Evolutionary conservation across 495 filamentous ascomycete genomes (phyloP), one percentile per base, ranked within the genome.

Genomic region (Letharia columbiana): DNA sequence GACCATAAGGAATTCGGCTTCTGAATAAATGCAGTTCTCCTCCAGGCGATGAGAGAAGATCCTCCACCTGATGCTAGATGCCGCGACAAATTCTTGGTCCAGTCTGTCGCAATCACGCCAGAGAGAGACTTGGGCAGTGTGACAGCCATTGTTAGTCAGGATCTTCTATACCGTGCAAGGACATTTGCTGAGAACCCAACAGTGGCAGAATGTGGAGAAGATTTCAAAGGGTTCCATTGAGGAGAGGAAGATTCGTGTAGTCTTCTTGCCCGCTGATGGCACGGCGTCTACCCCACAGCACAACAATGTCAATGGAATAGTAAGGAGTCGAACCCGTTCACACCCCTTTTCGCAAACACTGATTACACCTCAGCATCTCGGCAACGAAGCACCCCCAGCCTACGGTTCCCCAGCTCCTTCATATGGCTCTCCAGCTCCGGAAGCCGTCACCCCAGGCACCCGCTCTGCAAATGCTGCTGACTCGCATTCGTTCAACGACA

Each of bases 11-110:
- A 8, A 39, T 70, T 41, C 65, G 44, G 50, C 33, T 33, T 61
- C 35, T 58, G 58, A 59, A 37, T 9, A 20, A 59, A 54, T 56
- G 61, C 73, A 96, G 94, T 98, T 28, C 84, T 98, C 47, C 84
- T 98, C 37, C 94, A 98, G 79, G 91, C 92, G 31, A 96, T 98
- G 95, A 96, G 96, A 79, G 87, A 92, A 72, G 91, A 97, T 72
- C 94, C 93, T 37, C 84, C 94, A 4, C 65, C 76, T 42, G 92
- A 96, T 72, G 88, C 87, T 49, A 91, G 91, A 73, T 98, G 93
- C 81, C 87, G 91, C 74, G 94, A 98, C 80, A 98, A 98, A 79
- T 98, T 98, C 76, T 84, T 98, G 60, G 95, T 98, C 45, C 94
- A 98, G 78, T 95, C 93, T 28, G 90, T 96, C 66, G 79, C 85